Evolutionary conservation across 139 green algal species (phyloP).

Genomic region (Chlamydomonas schloesseri): DNA sequence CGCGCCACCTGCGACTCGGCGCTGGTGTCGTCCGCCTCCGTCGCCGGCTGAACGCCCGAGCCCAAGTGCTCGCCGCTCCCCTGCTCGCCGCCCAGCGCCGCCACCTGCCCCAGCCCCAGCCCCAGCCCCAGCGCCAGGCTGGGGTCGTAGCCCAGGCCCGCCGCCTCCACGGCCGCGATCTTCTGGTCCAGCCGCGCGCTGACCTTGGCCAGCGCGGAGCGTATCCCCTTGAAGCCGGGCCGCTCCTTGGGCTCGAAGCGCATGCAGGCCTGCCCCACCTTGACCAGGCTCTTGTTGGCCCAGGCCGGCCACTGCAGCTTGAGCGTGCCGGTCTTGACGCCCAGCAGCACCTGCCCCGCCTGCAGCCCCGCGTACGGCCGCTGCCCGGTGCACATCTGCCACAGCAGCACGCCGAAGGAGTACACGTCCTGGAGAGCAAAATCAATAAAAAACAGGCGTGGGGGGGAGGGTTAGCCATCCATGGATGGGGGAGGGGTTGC

Average conservation of each 20-base stretch:
- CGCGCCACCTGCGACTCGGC: too few species aligned
- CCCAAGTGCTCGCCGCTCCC: too few species aligned
- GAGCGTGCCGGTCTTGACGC: constrained; percentile 46
- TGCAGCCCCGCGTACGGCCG: constrained; percentile 51
- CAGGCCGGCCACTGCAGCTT: constrained; percentile 44
- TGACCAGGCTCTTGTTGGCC: constrained; percentile 31
- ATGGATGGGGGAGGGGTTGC: too few species aligned
- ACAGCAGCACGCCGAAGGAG: constrained; percentile 51
- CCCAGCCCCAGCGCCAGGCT: too few species aligned
- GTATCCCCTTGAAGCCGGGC: constrained; percentile 38
- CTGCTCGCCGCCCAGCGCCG: too few species aligned
- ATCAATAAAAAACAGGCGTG: too few species aligned
- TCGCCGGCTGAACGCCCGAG: too few species aligned
- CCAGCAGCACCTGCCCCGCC: constrained; percentile 48
- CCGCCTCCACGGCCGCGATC: constrained; percentile 22
- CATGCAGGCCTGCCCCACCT: constrained; percentile 37
- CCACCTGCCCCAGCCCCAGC: too few species aligned
- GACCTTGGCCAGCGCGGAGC: constrained; percentile 29
- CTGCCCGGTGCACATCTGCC: constrained; percentile 48
- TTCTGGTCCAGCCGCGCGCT: constrained; percentile 11
- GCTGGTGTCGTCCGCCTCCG: too few species aligned
- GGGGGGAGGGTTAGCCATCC: too few species aligned
- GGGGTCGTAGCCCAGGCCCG: neutral
- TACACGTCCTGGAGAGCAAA: constrained; percentile 42
- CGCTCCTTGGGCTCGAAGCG: constrained; percentile 44